Base-by-base conservation (phyloP, 2,329 filamentous ascomycete genomes). In the Pestalotiopsis sp. region DNA sequence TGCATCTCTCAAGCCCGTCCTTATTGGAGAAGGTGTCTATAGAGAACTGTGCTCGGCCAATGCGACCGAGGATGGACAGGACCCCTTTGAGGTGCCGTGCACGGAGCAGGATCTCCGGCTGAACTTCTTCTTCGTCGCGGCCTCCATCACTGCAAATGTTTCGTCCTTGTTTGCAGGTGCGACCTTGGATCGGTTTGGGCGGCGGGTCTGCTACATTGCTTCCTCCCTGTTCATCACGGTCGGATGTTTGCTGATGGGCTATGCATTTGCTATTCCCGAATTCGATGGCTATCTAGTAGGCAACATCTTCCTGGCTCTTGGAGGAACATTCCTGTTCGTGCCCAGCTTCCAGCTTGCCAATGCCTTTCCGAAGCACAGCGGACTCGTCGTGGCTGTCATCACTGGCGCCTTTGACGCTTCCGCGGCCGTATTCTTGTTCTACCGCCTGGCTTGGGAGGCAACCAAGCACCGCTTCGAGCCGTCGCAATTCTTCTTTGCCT, bases 61-160 rank as follows among this genome's bases (percentile, higher is more conserved):
- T 61, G 82, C 85, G 72, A 68, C 83, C 20, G 76, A 81, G 3
- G 80, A 80, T 2, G 78, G n/a, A 41, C 63, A 71, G 3, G 70
- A 70, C 39, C 68, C 67, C 38, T 66, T 70, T 55, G 64, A 72
- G 7, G 57, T 77, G 59, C 82, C 88, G 7, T 91, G 89, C 73
- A 86, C 87, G 59, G 83, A 85, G 73, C 89, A 80, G 66, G 77
- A 80, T 66, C 75, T 81, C 73, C 75, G 78, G 23, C 82, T 93
- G 68, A 93, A 93, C 76, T 81, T 93, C 62, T 92, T 92, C 86
- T 93, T 93, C 81, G 90, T 90, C 25, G 83, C 90, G 61, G 90
- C 90, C 4, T 90, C 90, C 5, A 90, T 92, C 58, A 88, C 86
- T 12, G 90, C 90, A 5, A 93, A 93, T 74, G 86, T 92, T 17